Evolutionary conservation across 1,139 yeast species (phyloP).

Genomic region (Pichia sp.): DNA sequence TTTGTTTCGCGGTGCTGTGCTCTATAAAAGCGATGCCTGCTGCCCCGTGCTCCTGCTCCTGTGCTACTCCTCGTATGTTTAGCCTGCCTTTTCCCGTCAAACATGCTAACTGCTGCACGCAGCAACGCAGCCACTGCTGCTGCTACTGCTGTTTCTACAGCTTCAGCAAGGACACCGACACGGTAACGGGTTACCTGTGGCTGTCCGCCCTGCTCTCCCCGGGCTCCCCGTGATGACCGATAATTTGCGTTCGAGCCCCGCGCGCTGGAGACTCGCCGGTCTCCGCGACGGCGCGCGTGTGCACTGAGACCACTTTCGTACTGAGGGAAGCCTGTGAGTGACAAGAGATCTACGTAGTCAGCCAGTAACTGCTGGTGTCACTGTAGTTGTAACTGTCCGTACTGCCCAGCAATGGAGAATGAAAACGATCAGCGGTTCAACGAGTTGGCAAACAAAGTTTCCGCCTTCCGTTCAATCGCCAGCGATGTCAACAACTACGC

Average conservation of each 20-base stretch:
- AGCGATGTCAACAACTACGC: conserved; percentile 60
- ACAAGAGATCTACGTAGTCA: too few species aligned
- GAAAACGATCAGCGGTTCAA: conserved; percentile 51
- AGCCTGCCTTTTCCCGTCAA: too few species aligned
- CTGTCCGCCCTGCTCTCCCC: not conserved
- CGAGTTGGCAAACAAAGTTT: conserved; percentile 51
- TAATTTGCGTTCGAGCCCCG: conserved; percentile 61
- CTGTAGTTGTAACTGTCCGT: not conserved
- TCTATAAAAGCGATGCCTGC: too few species aligned
- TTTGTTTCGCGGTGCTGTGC: too few species aligned
- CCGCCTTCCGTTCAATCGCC: conserved; percentile 54
- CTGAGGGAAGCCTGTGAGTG: not conserved
- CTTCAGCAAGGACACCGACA: not conserved
- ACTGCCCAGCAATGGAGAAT: not conserved
- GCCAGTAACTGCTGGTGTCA: not conserved
- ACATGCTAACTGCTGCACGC: too few species aligned
- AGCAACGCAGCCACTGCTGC: too few species aligned
- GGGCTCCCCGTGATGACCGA: conserved; percentile 35
- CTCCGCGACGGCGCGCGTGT: conserved; percentile 18
- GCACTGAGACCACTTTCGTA: not conserved
- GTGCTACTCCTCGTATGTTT: too few species aligned
- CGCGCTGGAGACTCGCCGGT: conserved; percentile 40
- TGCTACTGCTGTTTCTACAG: not conserved
- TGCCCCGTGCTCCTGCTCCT: too few species aligned
- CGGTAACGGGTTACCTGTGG: not conserved